Percentiles rank a stretch among this genome's conserved stretches.
Conservation (phyloP, 306 rosid genomes). For the Malus asiatica region DNA sequence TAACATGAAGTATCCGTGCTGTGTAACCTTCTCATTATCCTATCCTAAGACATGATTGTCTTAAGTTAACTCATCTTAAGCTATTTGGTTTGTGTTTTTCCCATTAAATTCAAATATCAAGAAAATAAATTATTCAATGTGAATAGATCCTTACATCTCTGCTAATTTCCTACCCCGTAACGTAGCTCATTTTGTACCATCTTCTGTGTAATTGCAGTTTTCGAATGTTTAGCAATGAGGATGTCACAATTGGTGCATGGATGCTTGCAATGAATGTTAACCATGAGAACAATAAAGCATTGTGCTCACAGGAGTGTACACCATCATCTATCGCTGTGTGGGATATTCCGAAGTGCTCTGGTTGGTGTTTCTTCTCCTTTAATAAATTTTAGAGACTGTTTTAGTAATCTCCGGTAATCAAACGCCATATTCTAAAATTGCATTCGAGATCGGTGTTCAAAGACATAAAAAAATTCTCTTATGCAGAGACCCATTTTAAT, state of each 20-base stretch:
- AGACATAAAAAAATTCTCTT: neutral
- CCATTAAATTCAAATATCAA: neutral
- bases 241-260: constrained; percentile 97
- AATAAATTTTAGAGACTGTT: constrained; percentile 1
- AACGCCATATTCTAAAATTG: neutral
- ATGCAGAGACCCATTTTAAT: neutral
- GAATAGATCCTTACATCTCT: neutral
- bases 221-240: constrained; percentile 98
- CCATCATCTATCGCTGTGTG: constrained; percentile 82
- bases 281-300: constrained; percentile 68
- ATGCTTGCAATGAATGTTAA: constrained; percentile 99
- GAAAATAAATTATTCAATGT: neutral
- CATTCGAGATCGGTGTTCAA: neutral
- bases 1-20: neutral
- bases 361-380: constrained; percentile 37
- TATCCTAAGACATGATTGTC: neutral
- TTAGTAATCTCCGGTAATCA: neutral
- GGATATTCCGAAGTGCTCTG: constrained; percentile 99
- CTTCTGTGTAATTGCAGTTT: constrained; percentile 47
- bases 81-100: neutral
- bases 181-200: neutral
- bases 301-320: constrained; percentile 62
- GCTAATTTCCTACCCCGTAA: neutral
- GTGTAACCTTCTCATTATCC: neutral
- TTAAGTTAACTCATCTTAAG: neutral